Base-by-base conservation (phyloP, 1,284 basidiomycete genomes). In the Austroboletus novae-zelandiae region DNA sequence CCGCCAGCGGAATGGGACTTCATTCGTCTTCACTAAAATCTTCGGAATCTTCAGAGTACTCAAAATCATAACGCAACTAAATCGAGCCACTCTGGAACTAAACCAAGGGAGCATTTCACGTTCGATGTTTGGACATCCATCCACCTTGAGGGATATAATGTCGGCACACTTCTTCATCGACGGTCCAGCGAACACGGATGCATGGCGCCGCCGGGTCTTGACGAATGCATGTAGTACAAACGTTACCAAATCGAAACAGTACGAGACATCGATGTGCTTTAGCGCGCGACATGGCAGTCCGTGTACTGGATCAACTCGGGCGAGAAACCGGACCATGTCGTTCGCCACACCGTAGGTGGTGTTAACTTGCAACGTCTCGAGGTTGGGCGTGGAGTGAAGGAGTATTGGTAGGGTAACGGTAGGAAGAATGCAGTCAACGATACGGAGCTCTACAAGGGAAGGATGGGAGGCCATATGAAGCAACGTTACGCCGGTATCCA, bases 101-200 rank as follows among this genome's bases (percentile, higher is more conserved):
- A 89, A 72, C 83, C 84, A 88, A 1, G 78, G 77, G 13, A 86
- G 56, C 61, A 77, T 71, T 9, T 75, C 72, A 1, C 71, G 65
- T 45, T 85, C 82, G 17, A 89, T 70, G 5, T 66, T 61, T 1
- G 73, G 72, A 61, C 86, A 89, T 17, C 71, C 73, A 53, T 89
- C 78, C 20, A 84, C 64, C 15, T 65, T 69, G 51, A 89, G 64
- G 1, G 73, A 71, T 31, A 64, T 51, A 29, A 87, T 73, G 10
- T 50, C 58, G 23, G 55, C 55, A 44, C 55, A 60, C 13, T 42
- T 56, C 32, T 44, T 52, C 34, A 41, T 23, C 25, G 25, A 27
- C 10, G 40, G 32, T 20, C 0, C 55, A 13, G 40, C 43, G 5
- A 47, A 31, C 13, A 49, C 59, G 20, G 47, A 42, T 45, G 57